These are phyloP conservation scores for Microcos paniculata DNA, from an alignment of 345 rosid species.

Conservation along the genomic window DNA sequence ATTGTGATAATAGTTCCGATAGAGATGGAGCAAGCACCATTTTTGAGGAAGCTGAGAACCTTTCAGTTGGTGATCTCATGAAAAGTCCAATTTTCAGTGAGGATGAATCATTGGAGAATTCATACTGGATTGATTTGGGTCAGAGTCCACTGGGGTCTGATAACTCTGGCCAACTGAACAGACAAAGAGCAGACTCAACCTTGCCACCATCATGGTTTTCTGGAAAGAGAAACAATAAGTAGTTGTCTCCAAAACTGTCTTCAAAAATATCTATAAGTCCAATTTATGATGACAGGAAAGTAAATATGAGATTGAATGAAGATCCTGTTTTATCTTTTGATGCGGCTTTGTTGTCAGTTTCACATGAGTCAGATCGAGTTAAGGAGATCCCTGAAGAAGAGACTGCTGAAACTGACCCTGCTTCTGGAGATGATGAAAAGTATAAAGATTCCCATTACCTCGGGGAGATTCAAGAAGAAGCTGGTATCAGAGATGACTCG, in stretches of 20 bases:
- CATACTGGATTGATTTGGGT: slow-evolving; percentile 72
- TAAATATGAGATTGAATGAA: slow-evolving; percentile 23
- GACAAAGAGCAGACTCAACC: slow-evolving; percentile 42
- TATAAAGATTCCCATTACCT: slow-evolving; percentile 26
- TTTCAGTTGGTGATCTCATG: slow-evolving; percentile 80
- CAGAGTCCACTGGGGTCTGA: slow-evolving; percentile 67
- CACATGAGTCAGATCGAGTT: slow-evolving; percentile 47
- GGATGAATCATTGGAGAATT: slow-evolving; percentile 63
- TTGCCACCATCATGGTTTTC: slow-evolving; percentile 46
- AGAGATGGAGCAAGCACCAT: slow-evolving; percentile 80
- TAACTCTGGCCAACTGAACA: slow-evolving; percentile 36
- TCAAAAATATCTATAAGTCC: slow-evolving; percentile 37
- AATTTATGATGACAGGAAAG: slow-evolving; percentile 32
- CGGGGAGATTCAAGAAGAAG: slow-evolving; percentile 49
- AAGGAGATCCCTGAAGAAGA: slow-evolving; percentile 53
- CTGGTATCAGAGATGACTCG: slow-evolving; percentile 19
- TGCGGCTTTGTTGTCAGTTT: slow-evolving; percentile 67
- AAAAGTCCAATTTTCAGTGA: slow-evolving; percentile 72
- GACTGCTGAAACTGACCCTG: slow-evolving; percentile 28
- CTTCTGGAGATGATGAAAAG: slow-evolving; percentile 20
- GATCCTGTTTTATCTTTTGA: slow-evolving; percentile 66
- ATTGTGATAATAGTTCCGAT: slow-evolving; percentile 66
- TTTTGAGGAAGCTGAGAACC: slow-evolving; percentile 73
- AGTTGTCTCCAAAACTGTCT: slow-evolving; percentile 39
- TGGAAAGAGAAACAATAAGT: slow-evolving; percentile 40